These are phyloP conservation scores for Skeletonema marinoi DNA, from an alignment of 108 stramenopile genomes.

Conservation along the genomic window DNA sequence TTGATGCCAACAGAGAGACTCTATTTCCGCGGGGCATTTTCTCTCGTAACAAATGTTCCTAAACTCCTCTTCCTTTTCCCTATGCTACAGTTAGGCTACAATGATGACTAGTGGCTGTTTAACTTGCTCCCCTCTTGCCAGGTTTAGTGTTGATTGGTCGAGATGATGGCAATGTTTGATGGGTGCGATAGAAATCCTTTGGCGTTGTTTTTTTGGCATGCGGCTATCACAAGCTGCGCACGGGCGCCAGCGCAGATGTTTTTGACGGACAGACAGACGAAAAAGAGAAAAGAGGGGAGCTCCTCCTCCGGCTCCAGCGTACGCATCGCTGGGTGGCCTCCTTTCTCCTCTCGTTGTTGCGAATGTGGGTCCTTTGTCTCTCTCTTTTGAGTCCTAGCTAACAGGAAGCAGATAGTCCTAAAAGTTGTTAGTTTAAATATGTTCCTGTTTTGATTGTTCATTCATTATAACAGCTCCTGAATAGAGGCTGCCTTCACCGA, in stretches of 20 bases:
- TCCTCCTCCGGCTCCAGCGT: no score
- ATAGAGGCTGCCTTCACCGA: not conserved
- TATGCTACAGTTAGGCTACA: not conserved
- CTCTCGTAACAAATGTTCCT: not conserved
- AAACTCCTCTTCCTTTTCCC: not conserved
- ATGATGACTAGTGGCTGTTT: not conserved
- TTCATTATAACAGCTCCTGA: not conserved
- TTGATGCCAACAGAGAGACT: conserved; percentile 27
- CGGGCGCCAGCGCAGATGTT: no score
- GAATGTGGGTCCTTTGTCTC: no score
- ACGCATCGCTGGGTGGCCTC: no score
- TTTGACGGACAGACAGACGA: no score
- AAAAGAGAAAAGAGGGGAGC: no score
- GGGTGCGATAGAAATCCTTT: not conserved
- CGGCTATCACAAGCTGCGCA: not conserved
- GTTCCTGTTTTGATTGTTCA: not conserved
- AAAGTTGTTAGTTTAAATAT: not conserved
- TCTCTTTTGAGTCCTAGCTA: no score
- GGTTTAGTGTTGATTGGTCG: not conserved
- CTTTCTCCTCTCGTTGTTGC: no score
- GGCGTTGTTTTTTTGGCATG: not conserved
- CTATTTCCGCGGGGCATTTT: conserved; percentile 21
- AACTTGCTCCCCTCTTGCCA: not conserved
- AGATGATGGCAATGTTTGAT: not conserved
- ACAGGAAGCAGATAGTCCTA: no score